These are phyloP conservation scores for Strobilomyces confusus DNA, from an alignment of 768 basidiomycete genomes.

Conservation along the genomic window DNA sequence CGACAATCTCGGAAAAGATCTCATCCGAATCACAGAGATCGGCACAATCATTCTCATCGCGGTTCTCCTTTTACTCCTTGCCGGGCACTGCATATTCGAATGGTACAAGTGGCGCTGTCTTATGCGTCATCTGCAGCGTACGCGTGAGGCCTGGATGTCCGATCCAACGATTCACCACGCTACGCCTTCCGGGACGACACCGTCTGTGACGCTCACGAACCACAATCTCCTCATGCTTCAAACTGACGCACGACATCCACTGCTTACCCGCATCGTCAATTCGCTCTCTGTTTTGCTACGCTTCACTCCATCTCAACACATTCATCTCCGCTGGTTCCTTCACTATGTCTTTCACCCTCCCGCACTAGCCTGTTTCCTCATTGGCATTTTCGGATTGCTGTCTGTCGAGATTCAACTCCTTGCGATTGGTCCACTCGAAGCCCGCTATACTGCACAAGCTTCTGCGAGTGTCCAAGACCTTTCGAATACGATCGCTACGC, in stretches of 20 bases:
- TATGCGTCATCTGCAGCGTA: conserved; percentile 59
- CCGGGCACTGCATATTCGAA: conserved; percentile 70
- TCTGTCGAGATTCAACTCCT: conserved; percentile 84
- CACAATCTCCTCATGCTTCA: conserved; percentile 79
- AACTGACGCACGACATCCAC: conserved; percentile 64
- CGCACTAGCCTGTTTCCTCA: conserved; percentile 85
- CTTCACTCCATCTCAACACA: conserved; percentile 59
- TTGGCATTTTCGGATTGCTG: conserved; percentile 87
- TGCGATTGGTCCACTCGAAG: conserved; percentile 69
- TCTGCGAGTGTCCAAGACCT: conserved; percentile 60
- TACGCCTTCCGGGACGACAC: conserved; percentile 28
- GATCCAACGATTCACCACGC: conserved; percentile 61
- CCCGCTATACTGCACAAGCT: conserved; percentile 62
- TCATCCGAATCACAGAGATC: conserved; percentile 78
- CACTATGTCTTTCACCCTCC: conserved; percentile 90
- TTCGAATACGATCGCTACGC: conserved; percentile 63
- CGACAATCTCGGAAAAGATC: conserved; percentile 76
- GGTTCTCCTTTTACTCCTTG: conserved; percentile 69
- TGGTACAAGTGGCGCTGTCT: conserved; percentile 87
- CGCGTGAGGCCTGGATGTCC: conserved; percentile 71
- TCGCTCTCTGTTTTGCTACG: conserved; percentile 46
- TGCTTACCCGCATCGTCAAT: conserved; percentile 64
- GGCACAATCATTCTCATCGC: conserved; percentile 71
- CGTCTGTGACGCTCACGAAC: conserved; percentile 59
- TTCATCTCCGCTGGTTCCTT: conserved; percentile 83